A percentile compares a stretch with the other conserved stretches of the same genome.
These are phyloP conservation scores for Darksidea phi DNA, from an alignment of 495 filamentous ascomycete genomes.

Conservation along the genomic window DNA sequence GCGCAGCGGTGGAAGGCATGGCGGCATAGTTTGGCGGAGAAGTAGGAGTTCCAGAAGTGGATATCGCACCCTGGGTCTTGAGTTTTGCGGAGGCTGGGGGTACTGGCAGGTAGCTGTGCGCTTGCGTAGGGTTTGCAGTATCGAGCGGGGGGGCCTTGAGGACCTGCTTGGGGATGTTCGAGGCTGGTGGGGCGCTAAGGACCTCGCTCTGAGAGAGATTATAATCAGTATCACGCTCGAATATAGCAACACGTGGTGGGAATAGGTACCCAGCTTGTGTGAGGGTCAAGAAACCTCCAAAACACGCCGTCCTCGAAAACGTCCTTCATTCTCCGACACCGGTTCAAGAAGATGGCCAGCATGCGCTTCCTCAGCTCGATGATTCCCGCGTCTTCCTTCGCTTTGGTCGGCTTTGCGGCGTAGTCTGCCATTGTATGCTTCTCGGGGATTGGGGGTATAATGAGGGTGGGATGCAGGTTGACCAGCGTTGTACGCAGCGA, in stretches of 20 bases:
- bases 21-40: conserved; percentile 49
- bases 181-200: conserved; percentile 80
- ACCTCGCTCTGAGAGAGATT: conserved; percentile 71
- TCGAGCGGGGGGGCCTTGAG: conserved; percentile 92
- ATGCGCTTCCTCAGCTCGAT: conserved; percentile 96
- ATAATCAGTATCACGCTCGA: background rate
- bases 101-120: conserved; percentile 82
- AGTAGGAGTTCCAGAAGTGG: conserved; percentile 54
- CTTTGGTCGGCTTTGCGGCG: conserved; percentile 93
- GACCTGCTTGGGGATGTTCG: conserved; percentile 87
- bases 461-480: conserved; percentile 85
- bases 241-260: background rate
- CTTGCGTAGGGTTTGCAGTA: conserved; percentile 84
- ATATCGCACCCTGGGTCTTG: conserved; percentile 55
- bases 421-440: conserved; percentile 99
- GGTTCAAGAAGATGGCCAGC: conserved; percentile 90
- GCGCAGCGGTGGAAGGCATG: conserved; percentile 54
- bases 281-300: conserved; percentile 96
- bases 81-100: conserved; percentile 83
- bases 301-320: conserved; percentile 91
- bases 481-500: conserved; percentile 85
- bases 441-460: conserved; percentile 95
- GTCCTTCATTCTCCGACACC: conserved; percentile 89
- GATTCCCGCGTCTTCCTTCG: conserved; percentile 93
- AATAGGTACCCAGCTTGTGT: conserved; percentile 88